phyloP scores from a whole-genome alignment of 129 eudicot genomes.

The Dittrichia graveolens region DNA sequence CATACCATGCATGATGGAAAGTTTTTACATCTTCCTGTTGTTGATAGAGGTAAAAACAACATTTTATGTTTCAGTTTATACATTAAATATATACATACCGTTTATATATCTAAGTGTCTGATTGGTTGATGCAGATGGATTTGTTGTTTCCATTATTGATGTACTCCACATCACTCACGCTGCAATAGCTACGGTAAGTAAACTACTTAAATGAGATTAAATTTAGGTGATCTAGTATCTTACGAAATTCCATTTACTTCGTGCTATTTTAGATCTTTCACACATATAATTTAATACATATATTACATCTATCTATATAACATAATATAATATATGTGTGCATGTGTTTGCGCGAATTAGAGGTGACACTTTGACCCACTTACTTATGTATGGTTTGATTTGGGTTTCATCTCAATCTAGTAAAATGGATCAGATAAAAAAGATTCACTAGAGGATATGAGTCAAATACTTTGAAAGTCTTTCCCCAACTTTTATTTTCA shows the following conservation, averaged over 20 bases:
- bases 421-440: neutral
- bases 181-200: slow-evolving; percentile 92
- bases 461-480: neutral
- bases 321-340: neutral
- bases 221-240: neutral
- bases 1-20: slow-evolving; percentile 98
- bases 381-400: neutral
- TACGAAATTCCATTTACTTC: neutral
- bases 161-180: slow-evolving; percentile 93
- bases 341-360: neutral
- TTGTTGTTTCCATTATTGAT: slow-evolving; percentile 79
- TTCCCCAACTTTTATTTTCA: neutral
- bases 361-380: neutral
- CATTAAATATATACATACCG: too few relatives aligned
- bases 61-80: slow-evolving; percentile 6
- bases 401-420: neutral
- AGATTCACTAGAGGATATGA: neutral
- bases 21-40: slow-evolving; percentile 95
- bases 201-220: slow-evolving; percentile 7
- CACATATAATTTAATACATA: neutral
- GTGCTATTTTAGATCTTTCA: too few relatives aligned
- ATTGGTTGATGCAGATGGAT: slow-evolving; percentile 64
- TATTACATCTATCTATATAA: neutral
- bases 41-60: slow-evolving; percentile 72
- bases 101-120: too few relatives aligned